Evolutionary conservation across 2,329 filamentous ascomycete species (phyloP), one percentile per base, ranked within the genome.

Genomic region (Colletotrichum chlorophyti): DNA sequence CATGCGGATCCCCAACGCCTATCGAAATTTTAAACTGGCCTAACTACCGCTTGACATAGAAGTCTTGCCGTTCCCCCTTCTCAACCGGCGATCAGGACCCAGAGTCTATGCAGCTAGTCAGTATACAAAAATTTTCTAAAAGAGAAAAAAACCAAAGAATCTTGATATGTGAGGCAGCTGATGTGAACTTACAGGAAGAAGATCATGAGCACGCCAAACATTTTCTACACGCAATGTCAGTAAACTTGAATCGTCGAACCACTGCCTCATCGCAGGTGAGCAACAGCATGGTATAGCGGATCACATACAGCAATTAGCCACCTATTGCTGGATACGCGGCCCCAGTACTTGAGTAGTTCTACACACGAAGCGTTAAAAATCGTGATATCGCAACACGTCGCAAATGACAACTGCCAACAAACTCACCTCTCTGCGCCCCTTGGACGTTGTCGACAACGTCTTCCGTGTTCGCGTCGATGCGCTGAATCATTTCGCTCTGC

Each of bases 371-470:
- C 17, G 24, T 59, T 17, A 59, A 45, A 38, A 12, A 12, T 35
- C 10, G 41, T 27, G 15, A 5, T 15, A 6, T 27, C 21, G 35
- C 11, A 11, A 8, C 6, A 11, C 24, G n/a, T 19, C 15, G 41
- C 26, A 3, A 26, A n/a, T 34, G n/a, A 6, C n/a, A 15, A 10
- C 23, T 17, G n/a, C 11, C 24, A 15, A 10, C 1, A 12, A 37
- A 19, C 58, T 34, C 34, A 63, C 61, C 61, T 63, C 93, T 84
- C 72, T 99, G 95, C 6, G 95, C 95, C 15, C 95, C 95, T 69
- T 97, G 87, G n/a, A 99, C 94, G 67, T 99, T 99, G 69, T 98
- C 94, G 52, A 99, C 94, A 6, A 99, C 92, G 67, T 97, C 93
- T 70, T 99, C 95, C 1, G 94, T 97, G 74, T 98, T 97, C 64